A percentile compares a stretch with the other conserved stretches of the same genome.
These are phyloP conservation scores for Calonectria pteridis DNA, from an alignment of 2,329 filamentous ascomycete genomes.

Conservation along the genomic window DNA sequence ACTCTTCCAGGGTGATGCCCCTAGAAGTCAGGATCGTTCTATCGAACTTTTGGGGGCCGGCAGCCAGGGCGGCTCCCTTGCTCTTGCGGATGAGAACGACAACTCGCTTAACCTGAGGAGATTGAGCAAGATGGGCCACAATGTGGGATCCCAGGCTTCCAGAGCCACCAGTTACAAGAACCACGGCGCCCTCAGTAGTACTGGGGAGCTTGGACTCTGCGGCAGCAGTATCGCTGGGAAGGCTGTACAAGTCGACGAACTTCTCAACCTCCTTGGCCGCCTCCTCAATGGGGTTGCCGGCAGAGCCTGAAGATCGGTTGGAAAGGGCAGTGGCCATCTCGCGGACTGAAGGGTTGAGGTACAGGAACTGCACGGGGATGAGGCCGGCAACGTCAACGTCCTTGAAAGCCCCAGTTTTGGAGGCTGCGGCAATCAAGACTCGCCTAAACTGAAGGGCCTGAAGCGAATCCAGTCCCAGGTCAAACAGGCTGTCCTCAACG, in stretches of 20 bases:
- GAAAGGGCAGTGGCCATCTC: constrained; percentile 25
- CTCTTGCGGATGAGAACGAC: constrained; percentile 20
- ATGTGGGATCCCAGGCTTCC: constrained; percentile 36
- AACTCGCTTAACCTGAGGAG: constrained; percentile 24
- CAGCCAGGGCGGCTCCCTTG: not conserved
- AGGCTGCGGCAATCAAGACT: constrained; percentile 24
- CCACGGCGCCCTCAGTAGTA: constrained; percentile 18
- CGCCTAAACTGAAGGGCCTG: constrained; percentile 25
- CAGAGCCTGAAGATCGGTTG: constrained; percentile 2
- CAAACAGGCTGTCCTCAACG: constrained; percentile 28
- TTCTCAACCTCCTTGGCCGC: constrained; percentile 3
- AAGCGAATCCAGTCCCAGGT: constrained; percentile 30
- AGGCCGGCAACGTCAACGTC: constrained; percentile 25
- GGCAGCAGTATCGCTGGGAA: not conserved
- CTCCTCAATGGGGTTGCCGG: not conserved
- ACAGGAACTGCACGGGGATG: constrained; percentile 33
- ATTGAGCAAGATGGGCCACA: constrained; percentile 26
- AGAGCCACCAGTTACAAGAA: constrained; percentile 37
- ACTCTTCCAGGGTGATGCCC: constrained; percentile 22
- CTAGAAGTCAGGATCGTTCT: constrained; percentile 16
- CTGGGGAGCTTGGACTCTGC: constrained; percentile 10
- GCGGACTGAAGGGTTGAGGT: constrained; percentile 31
- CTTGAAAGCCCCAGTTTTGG: constrained; percentile 30
- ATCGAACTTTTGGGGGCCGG: constrained; percentile 12
- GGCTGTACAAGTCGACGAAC: constrained; percentile 22